Evolutionary conservation across 495 filamentous ascomycete genomes (phyloP).

Genomic region (Talaromyces nanjingensis): DNA sequence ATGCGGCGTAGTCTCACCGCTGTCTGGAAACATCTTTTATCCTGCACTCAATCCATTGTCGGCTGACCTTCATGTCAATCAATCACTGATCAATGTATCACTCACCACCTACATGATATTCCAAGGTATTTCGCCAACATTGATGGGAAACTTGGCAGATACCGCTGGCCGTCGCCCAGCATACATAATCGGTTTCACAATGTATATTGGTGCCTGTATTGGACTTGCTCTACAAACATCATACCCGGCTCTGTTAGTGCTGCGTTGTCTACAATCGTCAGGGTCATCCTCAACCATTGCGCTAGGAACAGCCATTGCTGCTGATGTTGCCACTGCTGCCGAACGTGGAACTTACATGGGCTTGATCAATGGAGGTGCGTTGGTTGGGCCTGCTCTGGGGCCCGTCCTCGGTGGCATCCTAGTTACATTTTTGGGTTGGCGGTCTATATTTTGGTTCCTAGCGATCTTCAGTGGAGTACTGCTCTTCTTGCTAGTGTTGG

Average conservation of each 20-base stretch:
- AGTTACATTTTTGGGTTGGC: slow-evolving; percentile 27
- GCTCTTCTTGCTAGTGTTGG: slow-evolving; percentile 36
- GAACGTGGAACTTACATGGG: slow-evolving; percentile 58
- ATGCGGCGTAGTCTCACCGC: slow-evolving; percentile 29
- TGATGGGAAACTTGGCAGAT: slow-evolving; percentile 56
- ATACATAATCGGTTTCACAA: slow-evolving; percentile 50
- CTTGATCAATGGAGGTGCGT: slow-evolving; percentile 18
- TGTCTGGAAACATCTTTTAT: slow-evolving; percentile 38
- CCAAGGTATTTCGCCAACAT: slow-evolving; percentile 51
- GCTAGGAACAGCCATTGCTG: slow-evolving; percentile 40
- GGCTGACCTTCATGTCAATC: slow-evolving; percentile 29
- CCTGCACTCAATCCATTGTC: slow-evolving; percentile 32
- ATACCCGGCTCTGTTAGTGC: slow-evolving; percentile 52
- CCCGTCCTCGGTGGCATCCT: slow-evolving; percentile 40
- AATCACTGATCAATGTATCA: slow-evolving; percentile 36
- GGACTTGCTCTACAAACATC: slow-evolving; percentile 54
- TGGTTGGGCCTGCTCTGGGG: slow-evolving; percentile 25
- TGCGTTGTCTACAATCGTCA: slow-evolving; percentile 56
- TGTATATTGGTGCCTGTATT: slow-evolving; percentile 58
- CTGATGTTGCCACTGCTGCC: slow-evolving; percentile 51
- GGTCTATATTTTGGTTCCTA: slow-evolving; percentile 40
- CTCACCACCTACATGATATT: slow-evolving; percentile 60
- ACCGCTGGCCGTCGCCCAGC: slow-evolving; percentile 50
- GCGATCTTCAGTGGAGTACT: slow-evolving; percentile 23
- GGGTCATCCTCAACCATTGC: slow-evolving; percentile 46